These are phyloP conservation scores for Termitomyces sp. DNA, from an alignment of 768 basidiomycete species.

Conservation along the genomic window DNA sequence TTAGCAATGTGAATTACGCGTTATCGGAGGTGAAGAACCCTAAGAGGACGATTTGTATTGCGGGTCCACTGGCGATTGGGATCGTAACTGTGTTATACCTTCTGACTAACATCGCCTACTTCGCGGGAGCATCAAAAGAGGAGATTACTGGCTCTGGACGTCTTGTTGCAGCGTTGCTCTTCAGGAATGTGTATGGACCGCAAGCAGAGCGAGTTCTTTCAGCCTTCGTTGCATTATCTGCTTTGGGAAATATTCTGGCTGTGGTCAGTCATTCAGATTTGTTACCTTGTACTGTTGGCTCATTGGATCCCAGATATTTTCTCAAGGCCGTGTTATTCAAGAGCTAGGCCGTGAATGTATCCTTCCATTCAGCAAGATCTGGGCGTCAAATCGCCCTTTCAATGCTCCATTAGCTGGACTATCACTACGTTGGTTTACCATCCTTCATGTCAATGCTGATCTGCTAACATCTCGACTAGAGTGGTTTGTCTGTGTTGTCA, in stretches of 20 bases:
- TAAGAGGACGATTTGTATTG: constrained; percentile 54
- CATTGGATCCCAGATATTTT: constrained; percentile 7
- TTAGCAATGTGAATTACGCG: constrained; percentile 65
- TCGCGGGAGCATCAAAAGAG: constrained; percentile 59
- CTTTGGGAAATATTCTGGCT: constrained; percentile 49
- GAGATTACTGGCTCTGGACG: constrained; percentile 56
- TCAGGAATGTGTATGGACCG: constrained; percentile 59
- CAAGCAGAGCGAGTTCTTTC: constrained; percentile 37
- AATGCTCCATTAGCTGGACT: constrained; percentile 50
- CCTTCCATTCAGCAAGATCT: constrained; percentile 49
- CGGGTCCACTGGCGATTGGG: constrained; percentile 55
- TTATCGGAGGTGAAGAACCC: constrained; percentile 62
- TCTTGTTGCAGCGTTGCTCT: constrained; percentile 63
- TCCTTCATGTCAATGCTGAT: background rate
- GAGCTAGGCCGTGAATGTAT: constrained; percentile 54
- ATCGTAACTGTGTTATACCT: constrained; percentile 53
- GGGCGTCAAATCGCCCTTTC: constrained; percentile 53
- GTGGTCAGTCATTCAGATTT: constrained; percentile 18
- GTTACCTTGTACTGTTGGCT: background rate
- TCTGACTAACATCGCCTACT: constrained; percentile 61
- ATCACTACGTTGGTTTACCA: constrained; percentile 36
- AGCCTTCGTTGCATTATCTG: constrained; percentile 28
- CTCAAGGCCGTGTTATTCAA: constrained; percentile 40
- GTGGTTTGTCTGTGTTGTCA: constrained; percentile 23
- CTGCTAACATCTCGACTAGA: constrained; percentile 11